phyloP scores from a whole-genome alignment of 2,329 filamentous ascomycete species.

The Fusarium tjaetaba region DNA sequence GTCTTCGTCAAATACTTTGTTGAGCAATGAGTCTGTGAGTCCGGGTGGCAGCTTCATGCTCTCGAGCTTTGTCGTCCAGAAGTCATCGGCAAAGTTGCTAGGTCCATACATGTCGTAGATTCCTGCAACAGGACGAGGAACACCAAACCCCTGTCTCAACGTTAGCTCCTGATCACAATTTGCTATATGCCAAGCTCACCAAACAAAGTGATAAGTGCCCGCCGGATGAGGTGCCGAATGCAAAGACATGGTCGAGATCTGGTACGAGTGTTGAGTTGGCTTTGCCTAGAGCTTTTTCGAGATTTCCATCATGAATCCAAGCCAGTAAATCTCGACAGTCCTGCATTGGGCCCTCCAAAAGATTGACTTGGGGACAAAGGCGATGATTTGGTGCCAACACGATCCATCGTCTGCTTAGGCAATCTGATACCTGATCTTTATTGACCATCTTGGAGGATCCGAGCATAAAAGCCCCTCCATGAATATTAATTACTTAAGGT shows the following conservation, averaged over 20 bases:
- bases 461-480: slow-evolving; percentile 13
- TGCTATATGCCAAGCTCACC: not conserved
- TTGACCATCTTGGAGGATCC: slow-evolving; percentile 16
- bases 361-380: not conserved
- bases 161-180: no score
- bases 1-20: not conserved
- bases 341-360: not conserved
- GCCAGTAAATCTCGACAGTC: slow-evolving; percentile 6
- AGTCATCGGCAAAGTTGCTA: not conserved
- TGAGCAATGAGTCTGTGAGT: not conserved
- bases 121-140: not conserved
- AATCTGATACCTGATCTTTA: not conserved
- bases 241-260: slow-evolving; percentile 3
- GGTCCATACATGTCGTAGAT: not conserved
- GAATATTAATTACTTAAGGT: not conserved
- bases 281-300: not conserved
- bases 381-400: not conserved
- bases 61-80: not conserved
- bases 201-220: not conserved
- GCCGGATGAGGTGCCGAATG: slow-evolving; percentile 10
- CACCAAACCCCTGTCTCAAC: not conserved
- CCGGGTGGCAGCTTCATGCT: not conserved
- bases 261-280: not conserved
- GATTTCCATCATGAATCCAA: not conserved
- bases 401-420: not conserved